These are phyloP conservation scores for Beta macrorhiza DNA, from an alignment of 179 eudicot genomes.

Conservation along the genomic window DNA sequence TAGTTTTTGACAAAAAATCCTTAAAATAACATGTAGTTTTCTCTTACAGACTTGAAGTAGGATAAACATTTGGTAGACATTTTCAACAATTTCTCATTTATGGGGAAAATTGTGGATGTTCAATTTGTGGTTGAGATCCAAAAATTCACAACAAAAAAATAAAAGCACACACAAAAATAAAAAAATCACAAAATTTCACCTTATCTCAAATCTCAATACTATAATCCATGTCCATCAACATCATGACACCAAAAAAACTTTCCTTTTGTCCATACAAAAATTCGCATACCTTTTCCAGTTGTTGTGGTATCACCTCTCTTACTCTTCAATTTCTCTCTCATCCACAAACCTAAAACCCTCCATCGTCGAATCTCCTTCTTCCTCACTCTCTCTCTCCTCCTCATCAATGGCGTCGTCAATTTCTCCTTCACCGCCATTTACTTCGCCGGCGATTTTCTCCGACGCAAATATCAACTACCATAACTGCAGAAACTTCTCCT, in stretches of 20 bases:
- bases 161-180: too few species aligned
- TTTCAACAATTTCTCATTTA: too few species aligned
- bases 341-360: constrained; percentile 11
- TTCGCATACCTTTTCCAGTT: background rate
- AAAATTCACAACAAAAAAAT: too few species aligned
- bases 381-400: constrained; percentile 14
- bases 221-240: background rate
- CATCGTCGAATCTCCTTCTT: background rate
- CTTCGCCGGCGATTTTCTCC: constrained; percentile 39
- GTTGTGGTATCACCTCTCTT: background rate
- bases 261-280: constrained; percentile 20
- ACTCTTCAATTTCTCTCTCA: background rate
- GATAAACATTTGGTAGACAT: too few species aligned
- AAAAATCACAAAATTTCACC: too few species aligned
- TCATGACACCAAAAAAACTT: background rate
- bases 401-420: constrained; percentile 56
- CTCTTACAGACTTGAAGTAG: too few species aligned
- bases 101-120: too few species aligned
- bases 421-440: constrained; percentile 37
- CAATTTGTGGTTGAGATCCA: too few species aligned
- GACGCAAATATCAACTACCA: constrained; percentile 32
- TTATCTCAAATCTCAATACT: too few species aligned
- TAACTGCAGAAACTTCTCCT: constrained; percentile 22
- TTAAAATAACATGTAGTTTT: too few species aligned
- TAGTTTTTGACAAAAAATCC: too few species aligned